Conservation (phyloP, 2,329 filamentous ascomycete species). For the Rhinocladiella mackenziei region DNA sequence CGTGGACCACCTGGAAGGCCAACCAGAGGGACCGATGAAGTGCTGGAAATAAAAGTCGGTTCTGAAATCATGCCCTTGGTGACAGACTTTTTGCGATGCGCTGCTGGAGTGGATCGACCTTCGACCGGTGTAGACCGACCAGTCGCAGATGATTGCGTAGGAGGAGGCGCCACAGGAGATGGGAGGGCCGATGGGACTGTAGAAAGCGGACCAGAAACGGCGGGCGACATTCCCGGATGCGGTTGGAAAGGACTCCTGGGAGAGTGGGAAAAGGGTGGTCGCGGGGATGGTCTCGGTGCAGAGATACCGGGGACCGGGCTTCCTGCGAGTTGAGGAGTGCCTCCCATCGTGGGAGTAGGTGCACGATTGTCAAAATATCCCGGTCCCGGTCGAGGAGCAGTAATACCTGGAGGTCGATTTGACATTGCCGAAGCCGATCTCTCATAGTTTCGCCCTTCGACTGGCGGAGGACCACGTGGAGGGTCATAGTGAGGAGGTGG, state of each 20-base stretch:
- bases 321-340: slow-evolving; percentile 12
- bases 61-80: slow-evolving; percentile 62
- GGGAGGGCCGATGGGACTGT: slow-evolving; percentile 40
- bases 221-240: slow-evolving; percentile 16
- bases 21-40: slow-evolving; percentile 56
- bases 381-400: slow-evolving; percentile 32
- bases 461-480: slow-evolving; percentile 19
- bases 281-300: slow-evolving; percentile 22
- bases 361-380: slow-evolving; percentile 30
- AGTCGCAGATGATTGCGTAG: slow-evolving; percentile 41
- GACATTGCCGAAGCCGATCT: slow-evolving; percentile 40
- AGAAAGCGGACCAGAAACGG: slow-evolving; percentile 13
- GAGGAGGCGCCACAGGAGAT: slow-evolving; percentile 39
- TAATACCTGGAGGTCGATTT: slow-evolving; percentile 39
- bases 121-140: slow-evolving; percentile 38
- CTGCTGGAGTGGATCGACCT: slow-evolving; percentile 21
- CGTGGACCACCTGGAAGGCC: slow-evolving; percentile 48
- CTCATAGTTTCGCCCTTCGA: slow-evolving; percentile 30
- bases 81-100: slow-evolving; percentile 53
- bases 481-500: slow-evolving; percentile 4
- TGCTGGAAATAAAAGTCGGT: slow-evolving; percentile 50
- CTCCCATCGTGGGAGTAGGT: slow-evolving; percentile 30
- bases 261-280: slow-evolving; percentile 24
- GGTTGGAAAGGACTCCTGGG: slow-evolving; percentile 33
- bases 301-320: slow-evolving; percentile 7